Conservation (phyloP, 2,329 filamentous ascomycete genomes). For the Claviceps maximensis region DNA sequence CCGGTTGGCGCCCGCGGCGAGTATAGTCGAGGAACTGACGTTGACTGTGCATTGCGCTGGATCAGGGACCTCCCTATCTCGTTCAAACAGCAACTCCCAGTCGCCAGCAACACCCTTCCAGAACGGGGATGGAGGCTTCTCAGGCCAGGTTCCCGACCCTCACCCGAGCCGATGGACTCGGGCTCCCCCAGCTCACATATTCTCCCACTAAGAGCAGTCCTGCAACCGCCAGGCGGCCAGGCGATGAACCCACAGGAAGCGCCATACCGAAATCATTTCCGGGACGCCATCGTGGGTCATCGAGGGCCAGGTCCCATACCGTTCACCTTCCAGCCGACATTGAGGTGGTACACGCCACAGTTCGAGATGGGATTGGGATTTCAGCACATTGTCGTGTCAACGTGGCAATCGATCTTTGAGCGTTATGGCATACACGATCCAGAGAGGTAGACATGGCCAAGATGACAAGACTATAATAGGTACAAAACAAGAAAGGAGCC, state of each 20-base stretch:
- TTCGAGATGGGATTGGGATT: conserved; percentile 32
- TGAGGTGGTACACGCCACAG: conserved; percentile 38
- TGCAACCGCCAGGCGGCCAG: conserved; percentile 32
- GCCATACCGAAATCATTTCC: conserved; percentile 27
- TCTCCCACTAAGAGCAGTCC: conserved; percentile 23
- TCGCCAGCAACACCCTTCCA: conserved; percentile 14
- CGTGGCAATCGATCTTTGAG: conserved; percentile 29
- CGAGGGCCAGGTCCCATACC: neutral
- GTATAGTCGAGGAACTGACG: conserved; percentile 14
- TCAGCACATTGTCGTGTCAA: conserved; percentile 33
- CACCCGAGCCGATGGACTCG: neutral
- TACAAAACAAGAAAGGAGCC: neutral
- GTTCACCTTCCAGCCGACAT: conserved; percentile 33
- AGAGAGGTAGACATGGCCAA: too few relatives aligned
- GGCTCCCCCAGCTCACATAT: neutral
- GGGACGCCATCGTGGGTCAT: conserved; percentile 5
- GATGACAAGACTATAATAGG: neutral
- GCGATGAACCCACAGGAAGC: conserved; percentile 1
- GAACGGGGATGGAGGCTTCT: conserved; percentile 27
- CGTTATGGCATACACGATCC: conserved; percentile 14
- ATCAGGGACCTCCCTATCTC: conserved; percentile 21
- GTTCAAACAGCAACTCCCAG: conserved; percentile 23
- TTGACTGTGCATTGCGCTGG: conserved; percentile 30
- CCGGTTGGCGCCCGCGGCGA: conserved; percentile 14
- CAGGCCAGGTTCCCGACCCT: neutral